phyloP scores from a whole-genome alignment of 805 yeast genomes.

The Wickerhamiella azymoides region DNA sequence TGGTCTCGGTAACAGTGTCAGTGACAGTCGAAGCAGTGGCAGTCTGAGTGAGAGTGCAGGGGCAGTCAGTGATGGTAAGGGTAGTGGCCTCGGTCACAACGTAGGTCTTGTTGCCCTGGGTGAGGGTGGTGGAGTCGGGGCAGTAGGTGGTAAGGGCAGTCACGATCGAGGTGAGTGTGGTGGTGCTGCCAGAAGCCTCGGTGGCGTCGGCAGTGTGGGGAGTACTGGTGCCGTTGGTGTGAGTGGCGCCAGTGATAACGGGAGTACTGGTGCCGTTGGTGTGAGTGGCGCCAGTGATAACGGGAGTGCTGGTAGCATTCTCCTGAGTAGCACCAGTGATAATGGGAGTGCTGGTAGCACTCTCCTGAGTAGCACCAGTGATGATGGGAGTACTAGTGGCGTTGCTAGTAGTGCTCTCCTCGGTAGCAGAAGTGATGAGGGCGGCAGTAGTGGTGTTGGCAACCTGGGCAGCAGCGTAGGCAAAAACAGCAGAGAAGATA shows the following conservation, averaged over 20 bases:
- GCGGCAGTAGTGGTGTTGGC: not conserved
- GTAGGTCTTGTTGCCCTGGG: slow-evolving; percentile 54
- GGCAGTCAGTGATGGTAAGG: slow-evolving; percentile 73
- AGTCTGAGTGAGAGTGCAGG: slow-evolving; percentile 48
- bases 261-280: not conserved
- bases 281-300: not conserved
- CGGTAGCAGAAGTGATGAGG: not conserved
- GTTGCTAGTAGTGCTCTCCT: not conserved
- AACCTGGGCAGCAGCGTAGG: slow-evolving; percentile 2
- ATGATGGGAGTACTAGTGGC: not conserved
- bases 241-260: not conserved
- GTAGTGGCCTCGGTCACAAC: slow-evolving; percentile 70
- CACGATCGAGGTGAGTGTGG: slow-evolving; percentile 6
- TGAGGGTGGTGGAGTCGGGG: slow-evolving; percentile 56
- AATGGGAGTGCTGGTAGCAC: not conserved
- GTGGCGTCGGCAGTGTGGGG: not conserved
- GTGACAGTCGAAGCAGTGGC: slow-evolving; percentile 7
- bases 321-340: not conserved
- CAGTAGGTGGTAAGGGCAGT: slow-evolving; percentile 27
- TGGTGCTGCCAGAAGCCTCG: not conserved
- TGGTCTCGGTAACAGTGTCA: slow-evolving; percentile 28
- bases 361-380: not conserved
- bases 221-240: not conserved
- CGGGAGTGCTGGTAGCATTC: not conserved
- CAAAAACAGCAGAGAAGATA: not conserved